phyloP scores from a whole-genome alignment of 306 rosid species.

The Acacia confusa region DNA sequence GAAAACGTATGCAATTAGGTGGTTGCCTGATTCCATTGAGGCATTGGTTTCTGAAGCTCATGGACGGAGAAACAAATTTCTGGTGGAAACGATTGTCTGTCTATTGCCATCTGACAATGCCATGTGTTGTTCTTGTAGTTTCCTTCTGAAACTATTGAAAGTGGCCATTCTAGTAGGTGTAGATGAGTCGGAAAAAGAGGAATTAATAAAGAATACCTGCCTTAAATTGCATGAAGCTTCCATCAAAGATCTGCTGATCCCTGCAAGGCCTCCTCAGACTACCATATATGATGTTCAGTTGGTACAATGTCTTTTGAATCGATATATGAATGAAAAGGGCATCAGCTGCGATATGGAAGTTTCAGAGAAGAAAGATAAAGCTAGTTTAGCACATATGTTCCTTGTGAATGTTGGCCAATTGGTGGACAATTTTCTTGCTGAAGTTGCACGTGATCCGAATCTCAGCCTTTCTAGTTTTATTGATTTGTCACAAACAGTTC shows the following conservation, averaged over 20 bases:
- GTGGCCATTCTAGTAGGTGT: slow-evolving; percentile 84
- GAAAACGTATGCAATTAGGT: slow-evolving; percentile 73
- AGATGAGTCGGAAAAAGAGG: slow-evolving; percentile 59
- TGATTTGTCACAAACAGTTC: slow-evolving; percentile 65
- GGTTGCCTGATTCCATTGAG: slow-evolving; percentile 92
- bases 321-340: slow-evolving; percentile 48
- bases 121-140: slow-evolving; percentile 71
- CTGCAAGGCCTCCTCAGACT: slow-evolving; percentile 64
- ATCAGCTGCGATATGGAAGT: slow-evolving; percentile 29
- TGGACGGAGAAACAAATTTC: slow-evolving; percentile 67
- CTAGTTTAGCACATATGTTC: slow-evolving; percentile 50
- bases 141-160: slow-evolving; percentile 83
- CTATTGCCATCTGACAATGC: slow-evolving; percentile 70
- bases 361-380: slow-evolving; percentile 56
- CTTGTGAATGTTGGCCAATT: slow-evolving; percentile 72
- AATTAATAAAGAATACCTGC: slow-evolving; percentile 61
- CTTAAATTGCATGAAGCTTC: slow-evolving; percentile 79
- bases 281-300: slow-evolving; percentile 68
- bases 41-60: slow-evolving; percentile 78
- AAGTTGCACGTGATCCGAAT: slow-evolving; percentile 71
- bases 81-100: slow-evolving; percentile 84
- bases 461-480: slow-evolving; percentile 60
- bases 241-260: slow-evolving; percentile 73
- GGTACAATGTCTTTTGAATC: slow-evolving; percentile 66
- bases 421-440: slow-evolving; percentile 70